phyloP scores from a whole-genome alignment of 805 yeast species.

The Sungouiella thailandica region DNA sequence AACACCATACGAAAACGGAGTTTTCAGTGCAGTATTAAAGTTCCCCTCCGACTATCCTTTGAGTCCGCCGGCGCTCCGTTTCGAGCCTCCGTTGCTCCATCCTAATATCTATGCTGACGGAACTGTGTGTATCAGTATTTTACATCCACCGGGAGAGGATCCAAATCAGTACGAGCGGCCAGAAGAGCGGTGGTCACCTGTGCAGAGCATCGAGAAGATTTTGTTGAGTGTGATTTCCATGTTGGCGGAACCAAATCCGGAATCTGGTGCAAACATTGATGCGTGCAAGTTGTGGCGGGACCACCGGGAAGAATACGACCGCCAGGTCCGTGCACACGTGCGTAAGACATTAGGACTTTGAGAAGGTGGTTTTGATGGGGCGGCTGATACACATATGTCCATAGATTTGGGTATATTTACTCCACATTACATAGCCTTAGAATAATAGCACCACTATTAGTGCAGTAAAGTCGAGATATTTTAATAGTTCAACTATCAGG shows the following conservation, averaged over 20 bases:
- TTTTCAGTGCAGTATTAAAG: slow-evolving; percentile 68
- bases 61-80: slow-evolving; percentile 71
- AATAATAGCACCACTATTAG: no score
- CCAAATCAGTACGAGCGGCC: slow-evolving; percentile 94
- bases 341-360: slow-evolving; percentile 52
- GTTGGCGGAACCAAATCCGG: slow-evolving; percentile 96
- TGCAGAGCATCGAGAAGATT: slow-evolving; percentile 96
- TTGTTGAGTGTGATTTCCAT: slow-evolving; percentile 87
- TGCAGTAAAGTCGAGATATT: no score
- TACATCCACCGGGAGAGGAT: slow-evolving; percentile 96
- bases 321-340: slow-evolving; percentile 63
- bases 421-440: no score
- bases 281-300: slow-evolving; percentile 90
- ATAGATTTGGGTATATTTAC: no score
- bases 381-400: no score
- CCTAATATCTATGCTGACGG: slow-evolving; percentile 95
- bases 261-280: slow-evolving; percentile 87
- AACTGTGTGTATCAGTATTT: slow-evolving; percentile 89
- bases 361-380: no score
- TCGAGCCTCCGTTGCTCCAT: slow-evolving; percentile 80
- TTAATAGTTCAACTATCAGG: no score
- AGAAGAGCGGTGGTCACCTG: slow-evolving; percentile 97
- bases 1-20: slow-evolving; percentile 82
- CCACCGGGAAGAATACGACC: slow-evolving; percentile 61
- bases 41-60: slow-evolving; percentile 82